Conservation (phyloP, 2,329 filamentous ascomycete species). For the Sclerotiophoma versabilis region DNA sequence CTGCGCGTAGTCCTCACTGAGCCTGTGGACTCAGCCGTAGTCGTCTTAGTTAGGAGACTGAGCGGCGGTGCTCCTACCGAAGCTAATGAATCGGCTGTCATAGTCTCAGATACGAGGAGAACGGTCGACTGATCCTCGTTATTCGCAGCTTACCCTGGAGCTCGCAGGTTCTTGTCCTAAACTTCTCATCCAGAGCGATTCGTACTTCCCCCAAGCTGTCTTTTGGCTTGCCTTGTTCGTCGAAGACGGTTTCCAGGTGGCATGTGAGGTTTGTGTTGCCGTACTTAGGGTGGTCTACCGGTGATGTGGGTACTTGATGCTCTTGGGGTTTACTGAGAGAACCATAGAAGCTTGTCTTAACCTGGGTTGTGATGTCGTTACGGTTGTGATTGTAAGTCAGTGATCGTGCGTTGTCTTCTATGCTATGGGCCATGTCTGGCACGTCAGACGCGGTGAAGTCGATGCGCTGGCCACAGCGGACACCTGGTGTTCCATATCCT, state of each 20-base stretch:
- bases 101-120: background rate
- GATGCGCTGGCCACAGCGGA: background rate
- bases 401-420: too few species aligned
- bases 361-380: background rate
- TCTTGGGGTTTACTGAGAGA: too few species aligned
- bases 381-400: background rate
- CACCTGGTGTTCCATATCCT: background rate
- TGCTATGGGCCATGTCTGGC: background rate
- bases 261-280: background rate
- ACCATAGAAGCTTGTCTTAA: background rate
- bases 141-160: constrained; percentile 1
- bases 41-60: background rate
- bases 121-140: background rate
- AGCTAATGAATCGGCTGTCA: background rate
- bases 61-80: background rate
- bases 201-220: background rate
- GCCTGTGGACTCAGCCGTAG: background rate
- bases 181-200: background rate
- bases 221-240: background rate
- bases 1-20: background rate
- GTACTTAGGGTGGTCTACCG: background rate
- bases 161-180: background rate
- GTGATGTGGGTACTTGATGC: background rate
- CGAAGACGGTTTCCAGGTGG: background rate
- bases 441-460: background rate